Base-by-base conservation (phyloP, 805 yeast species). In the Kuraishia ogatae region DNA sequence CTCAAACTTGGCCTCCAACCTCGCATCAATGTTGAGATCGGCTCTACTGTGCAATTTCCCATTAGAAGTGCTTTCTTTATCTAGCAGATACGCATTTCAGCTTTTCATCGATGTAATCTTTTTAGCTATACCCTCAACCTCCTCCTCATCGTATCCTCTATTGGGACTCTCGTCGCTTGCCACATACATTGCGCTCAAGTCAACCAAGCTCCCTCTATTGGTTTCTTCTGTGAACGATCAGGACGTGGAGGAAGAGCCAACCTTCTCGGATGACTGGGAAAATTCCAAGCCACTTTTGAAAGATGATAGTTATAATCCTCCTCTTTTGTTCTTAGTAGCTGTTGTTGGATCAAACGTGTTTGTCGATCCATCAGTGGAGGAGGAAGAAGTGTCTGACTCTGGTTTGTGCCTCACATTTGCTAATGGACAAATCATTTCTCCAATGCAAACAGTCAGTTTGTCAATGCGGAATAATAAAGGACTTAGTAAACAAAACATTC, bases 191-290 rank as follows among this genome's bases (percentile, higher is more conserved):
- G 97, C 98, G 0, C 75, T 93, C 61, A 84, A 82, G 59, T 81
- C 91, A 19, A 86, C 97, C 1, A 77, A 76, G 56, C 73, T 92
- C 53, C 97, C 97, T 5, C 74, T 82, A 50, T 71, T 90, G 54
- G 73, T 82, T 1, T 87, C 96, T 17, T 81, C 83, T 35, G 82
- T 83, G 35, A 84, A 88, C 63, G 83, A 80, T 55, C 64, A 71
- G 35, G 84, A 83, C 57, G 81, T 89, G 21, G 96, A 87, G 65
- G 97, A 92, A 67, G 85, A 88, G 59, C 97, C 97, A 1, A 86
- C 89, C 0, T 92, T 93, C 63, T 84, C 92, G 48, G 97, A 92
- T 63, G 96, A 90, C 61, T 93, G 87, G 92, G 85, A 75, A 63
- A 74, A 72, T 57, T 81, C 85, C 26, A 75, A 60, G 55, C 76